Base-by-base conservation (phyloP, 345 rosid genomes). In the Camelina hispida region DNA sequence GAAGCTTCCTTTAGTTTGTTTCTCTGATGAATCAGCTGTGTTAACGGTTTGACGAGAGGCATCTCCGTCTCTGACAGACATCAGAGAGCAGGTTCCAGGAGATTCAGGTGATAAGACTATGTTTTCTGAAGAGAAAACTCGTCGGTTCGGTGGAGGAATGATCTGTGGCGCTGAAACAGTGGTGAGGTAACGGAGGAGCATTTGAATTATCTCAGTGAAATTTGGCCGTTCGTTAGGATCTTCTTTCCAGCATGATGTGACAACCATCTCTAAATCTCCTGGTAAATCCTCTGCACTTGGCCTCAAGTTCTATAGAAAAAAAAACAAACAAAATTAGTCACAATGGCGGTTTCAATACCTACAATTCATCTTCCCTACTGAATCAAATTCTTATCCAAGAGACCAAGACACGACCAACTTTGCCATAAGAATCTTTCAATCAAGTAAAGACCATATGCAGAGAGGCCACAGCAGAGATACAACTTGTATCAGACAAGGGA, bases 201-300 rank as follows among this genome's bases (percentile, higher is more conserved):
- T 92, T 76, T 84, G 93, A 60, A 90, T 92, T 37, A 95, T 95
- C 68, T 92, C 82, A 23, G 79, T 85, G 86, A 95, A 95, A 75
- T 89, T 82, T 1, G 99, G 98, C 30, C 99, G 80, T 55, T 87
- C 84, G 71, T 88, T 88, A 12, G 99, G 94, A 83, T 95, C 97
- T 80, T 95, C 98, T 78, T 90, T 85, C 99, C 99, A 95, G 71
- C 99, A 92, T n/a, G 98, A 88, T 15, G 96, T 88, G 53, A 95
- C 93, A 0, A 92, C 90, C 84, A 72, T 50, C 0, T 91, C 97
- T 73, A 95, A 68, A 25, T 90, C 98, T 65, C 82, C 89, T 9
- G 94, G 98, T 32, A 95, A 86, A 74, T 86, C 72, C 6, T 95
- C 98, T 0, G 91, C 88, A 60, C 91, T 89, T 10, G 99, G 99